A percentile compares a stretch with the other conserved stretches of the same genome.
phyloP scores from a whole-genome alignment of 495 filamentous ascomycete species.

The Xylaria cubensis region DNA sequence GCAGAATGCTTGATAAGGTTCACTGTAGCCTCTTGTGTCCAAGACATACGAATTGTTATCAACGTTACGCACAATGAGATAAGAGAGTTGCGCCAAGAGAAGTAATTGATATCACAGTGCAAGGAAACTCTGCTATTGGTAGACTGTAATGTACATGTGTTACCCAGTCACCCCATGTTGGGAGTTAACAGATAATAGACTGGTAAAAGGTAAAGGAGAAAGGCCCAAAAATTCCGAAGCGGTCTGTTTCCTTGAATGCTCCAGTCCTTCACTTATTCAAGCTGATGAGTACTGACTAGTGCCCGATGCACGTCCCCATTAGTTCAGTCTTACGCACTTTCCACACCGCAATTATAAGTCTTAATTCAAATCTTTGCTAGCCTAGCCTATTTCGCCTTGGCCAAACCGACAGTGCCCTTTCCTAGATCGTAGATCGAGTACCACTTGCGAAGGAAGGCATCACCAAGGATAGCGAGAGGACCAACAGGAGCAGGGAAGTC shows the following conservation, averaged over 20 bases:
- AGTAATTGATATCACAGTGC: no score
- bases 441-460: slow-evolving; percentile 96
- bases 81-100: not conserved
- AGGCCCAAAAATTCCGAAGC: not conserved
- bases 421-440: slow-evolving; percentile 97
- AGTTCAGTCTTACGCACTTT: slow-evolving; percentile 18
- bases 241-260: not conserved
- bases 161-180: slow-evolving; percentile 3
- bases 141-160: slow-evolving; percentile 22
- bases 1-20: not conserved
- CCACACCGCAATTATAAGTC: slow-evolving; percentile 27
- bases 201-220: not conserved
- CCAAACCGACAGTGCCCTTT: slow-evolving; percentile 83
- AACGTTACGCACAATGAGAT: not conserved
- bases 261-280: not conserved
- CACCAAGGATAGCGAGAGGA: slow-evolving; percentile 93
- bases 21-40: not conserved
- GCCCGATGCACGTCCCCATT: slow-evolving; percentile 7
- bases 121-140: slow-evolving; percentile 12
- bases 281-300: not conserved
- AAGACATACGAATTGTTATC: not conserved
- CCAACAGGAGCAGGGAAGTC: slow-evolving; percentile 92
- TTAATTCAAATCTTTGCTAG: slow-evolving; percentile 14
- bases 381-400: slow-evolving; percentile 70
- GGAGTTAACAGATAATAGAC: not conserved